phyloP scores from a whole-genome alignment of 2,329 filamentous ascomycete species.

The Colletotrichum shisoi region DNA sequence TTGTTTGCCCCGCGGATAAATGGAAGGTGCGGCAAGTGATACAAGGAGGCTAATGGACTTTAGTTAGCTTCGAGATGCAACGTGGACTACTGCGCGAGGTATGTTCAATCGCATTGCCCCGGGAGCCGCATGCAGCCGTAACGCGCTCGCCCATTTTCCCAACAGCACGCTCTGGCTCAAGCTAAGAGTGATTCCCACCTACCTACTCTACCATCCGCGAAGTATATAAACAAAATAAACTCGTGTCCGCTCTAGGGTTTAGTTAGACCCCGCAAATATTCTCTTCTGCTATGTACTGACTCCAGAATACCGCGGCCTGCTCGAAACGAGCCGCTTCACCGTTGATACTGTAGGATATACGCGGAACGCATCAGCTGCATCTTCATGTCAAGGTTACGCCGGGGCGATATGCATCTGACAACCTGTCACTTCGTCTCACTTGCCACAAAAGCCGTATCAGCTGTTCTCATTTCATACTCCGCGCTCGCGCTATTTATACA shows the following conservation, averaged over 20 bases:
- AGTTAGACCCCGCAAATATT: no score
- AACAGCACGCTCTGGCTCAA: constrained; percentile 8
- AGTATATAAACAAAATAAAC: no score
- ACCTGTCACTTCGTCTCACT: not conserved
- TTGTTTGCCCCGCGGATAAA: not conserved
- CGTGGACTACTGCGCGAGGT: not conserved
- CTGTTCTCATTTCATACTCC: constrained; percentile 3
- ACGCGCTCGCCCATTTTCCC: constrained; percentile 9
- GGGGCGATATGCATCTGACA: not conserved
- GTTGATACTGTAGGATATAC: not conserved
- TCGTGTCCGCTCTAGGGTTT: no score
- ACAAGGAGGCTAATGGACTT: constrained; percentile 6
- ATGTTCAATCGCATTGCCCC: constrained; percentile 3
- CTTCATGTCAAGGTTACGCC: not conserved
- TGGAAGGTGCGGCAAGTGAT: not conserved
- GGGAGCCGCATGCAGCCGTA: constrained; percentile 7
- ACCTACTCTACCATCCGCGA: no score
- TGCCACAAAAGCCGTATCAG: not conserved
- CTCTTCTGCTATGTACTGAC: no score
- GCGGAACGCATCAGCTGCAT: not conserved
- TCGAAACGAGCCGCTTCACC: not conserved
- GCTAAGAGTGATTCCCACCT: no score
- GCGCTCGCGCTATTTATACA: constrained; percentile 20
- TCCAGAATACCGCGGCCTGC: not conserved
- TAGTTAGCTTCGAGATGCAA: constrained; percentile 2